A percentile compares a stretch with the other conserved stretches of the same genome.
phyloP scores from a whole-genome alignment of 805 yeast genomes.

The Phaffomyces thermotolerans region DNA sequence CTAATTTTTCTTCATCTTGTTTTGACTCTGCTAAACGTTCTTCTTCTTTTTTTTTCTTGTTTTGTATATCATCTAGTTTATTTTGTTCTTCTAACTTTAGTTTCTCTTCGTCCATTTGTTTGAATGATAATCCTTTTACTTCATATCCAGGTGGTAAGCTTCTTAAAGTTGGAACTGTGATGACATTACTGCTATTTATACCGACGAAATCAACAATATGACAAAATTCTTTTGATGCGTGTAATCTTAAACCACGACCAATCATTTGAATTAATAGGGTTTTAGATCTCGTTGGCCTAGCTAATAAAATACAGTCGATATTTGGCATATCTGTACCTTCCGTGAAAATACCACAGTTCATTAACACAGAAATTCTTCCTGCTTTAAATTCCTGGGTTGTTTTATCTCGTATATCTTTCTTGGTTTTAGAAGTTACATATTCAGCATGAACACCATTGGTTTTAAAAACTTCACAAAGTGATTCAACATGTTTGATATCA shows the following conservation, averaged over 20 bases:
- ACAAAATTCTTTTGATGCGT: conserved; percentile 56
- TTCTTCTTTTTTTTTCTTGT: conserved; percentile 4
- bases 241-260: conserved; percentile 77
- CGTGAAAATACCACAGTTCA: conserved; percentile 86
- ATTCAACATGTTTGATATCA: conserved; percentile 57
- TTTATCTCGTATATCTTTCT: conserved; percentile 39
- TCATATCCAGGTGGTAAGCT: conserved; percentile 21
- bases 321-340: conserved; percentile 95
- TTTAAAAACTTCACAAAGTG: conserved; percentile 46
- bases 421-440: conserved; percentile 63
- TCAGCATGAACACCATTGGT: conserved; percentile 59
- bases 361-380: conserved; percentile 61
- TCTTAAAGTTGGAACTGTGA: conserved; percentile 47
- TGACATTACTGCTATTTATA: conserved; percentile 44
- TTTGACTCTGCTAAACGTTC: not conserved
- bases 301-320: conserved; percentile 71
- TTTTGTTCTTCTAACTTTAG: conserved; percentile 13
- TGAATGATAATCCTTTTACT: conserved; percentile 26
- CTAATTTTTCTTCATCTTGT: not conserved
- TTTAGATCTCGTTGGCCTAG: conserved; percentile 74
- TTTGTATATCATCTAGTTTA: conserved; percentile 9
- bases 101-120: conserved; percentile 26
- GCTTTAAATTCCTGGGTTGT: conserved; percentile 50
- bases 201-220: conserved; percentile 76
- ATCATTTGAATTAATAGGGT: conserved; percentile 78